A percentile compares a stretch with the other conserved stretches of the same genome.
phyloP scores from a whole-genome alignment of 139 green algal species.

The Tetradesmus lagerheimii region DNA sequence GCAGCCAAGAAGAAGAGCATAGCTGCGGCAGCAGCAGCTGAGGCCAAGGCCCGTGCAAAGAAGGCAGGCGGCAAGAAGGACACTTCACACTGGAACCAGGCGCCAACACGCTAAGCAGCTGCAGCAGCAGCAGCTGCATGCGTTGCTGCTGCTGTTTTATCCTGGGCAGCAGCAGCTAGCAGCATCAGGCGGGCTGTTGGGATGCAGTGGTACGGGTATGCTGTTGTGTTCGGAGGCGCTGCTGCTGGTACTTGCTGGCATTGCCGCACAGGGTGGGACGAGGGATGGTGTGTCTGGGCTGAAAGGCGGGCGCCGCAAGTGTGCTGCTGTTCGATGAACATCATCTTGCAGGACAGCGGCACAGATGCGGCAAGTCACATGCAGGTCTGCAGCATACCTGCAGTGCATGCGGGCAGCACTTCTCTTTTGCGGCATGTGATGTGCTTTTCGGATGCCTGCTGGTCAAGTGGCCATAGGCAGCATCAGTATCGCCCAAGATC shows the following conservation, averaged over 20 bases:
- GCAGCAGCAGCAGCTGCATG: not conserved
- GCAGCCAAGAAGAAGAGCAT: slow-evolving; percentile 53
- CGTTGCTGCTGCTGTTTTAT: not conserved
- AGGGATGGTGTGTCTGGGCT: not conserved
- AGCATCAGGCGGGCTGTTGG: not conserved
- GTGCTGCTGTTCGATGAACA: not conserved
- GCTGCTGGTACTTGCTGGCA: not conserved
- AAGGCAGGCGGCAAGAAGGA: slow-evolving; percentile 57
- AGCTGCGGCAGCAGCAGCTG: slow-evolving; percentile 50
- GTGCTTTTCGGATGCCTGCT: not conserved
- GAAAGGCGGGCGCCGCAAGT: not conserved
- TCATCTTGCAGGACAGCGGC: not conserved
- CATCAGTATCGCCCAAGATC: not conserved
- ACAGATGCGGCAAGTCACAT: not conserved
- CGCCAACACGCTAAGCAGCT: slow-evolving; percentile 36
- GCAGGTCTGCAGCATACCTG: not conserved
- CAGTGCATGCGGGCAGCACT: not conserved
- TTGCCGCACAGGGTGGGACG: too few relatives aligned
- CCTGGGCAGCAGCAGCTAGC: not conserved
- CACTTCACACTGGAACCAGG: slow-evolving; percentile 43
- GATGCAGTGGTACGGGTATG: not conserved
- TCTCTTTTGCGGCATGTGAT: not conserved
- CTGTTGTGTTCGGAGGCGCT: not conserved
- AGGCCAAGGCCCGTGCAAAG: slow-evolving; percentile 57
- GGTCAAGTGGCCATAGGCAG: not conserved